phyloP scores from a whole-genome alignment of 257 asterid genomes.

The Solanum infundibuliforme region DNA sequence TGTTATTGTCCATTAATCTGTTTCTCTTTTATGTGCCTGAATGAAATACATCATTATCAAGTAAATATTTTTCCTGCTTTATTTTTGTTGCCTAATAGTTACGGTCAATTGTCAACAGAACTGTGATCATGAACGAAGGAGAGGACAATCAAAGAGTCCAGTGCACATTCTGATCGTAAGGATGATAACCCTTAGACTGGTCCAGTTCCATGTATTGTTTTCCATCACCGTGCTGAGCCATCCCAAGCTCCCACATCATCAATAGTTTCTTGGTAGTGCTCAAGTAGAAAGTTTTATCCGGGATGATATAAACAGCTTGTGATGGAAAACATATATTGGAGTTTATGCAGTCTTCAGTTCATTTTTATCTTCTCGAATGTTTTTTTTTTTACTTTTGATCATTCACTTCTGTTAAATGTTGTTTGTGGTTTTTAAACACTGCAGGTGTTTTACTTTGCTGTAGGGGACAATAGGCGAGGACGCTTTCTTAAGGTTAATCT shows the following conservation, averaged over 20 bases:
- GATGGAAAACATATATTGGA: no score
- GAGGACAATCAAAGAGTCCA: constrained; percentile 43
- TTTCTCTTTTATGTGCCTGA: no score
- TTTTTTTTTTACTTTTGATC: background rate
- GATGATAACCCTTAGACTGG: constrained; percentile 41
- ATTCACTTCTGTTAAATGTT: background rate
- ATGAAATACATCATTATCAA: no score
- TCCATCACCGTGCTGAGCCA: constrained; percentile 37
- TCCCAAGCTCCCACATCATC: constrained; percentile 25
- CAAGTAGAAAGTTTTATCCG: no score
- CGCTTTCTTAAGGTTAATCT: constrained; percentile 79
- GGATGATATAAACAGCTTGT: no score
- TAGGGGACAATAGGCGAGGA: constrained; percentile 73
- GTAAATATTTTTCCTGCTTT: no score
- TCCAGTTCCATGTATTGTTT: constrained; percentile 36
- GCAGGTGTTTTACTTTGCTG: background rate
- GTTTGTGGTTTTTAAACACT: no score
- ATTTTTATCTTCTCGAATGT: no score
- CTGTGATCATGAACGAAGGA: background rate
- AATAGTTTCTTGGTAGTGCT: no score
- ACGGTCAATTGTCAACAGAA: background rate
- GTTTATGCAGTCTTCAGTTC: no score
- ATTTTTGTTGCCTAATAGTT: no score
- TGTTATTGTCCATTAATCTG: no score
- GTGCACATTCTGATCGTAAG: constrained; percentile 52